Percentiles rank a stretch among this genome's conserved stretches.
phyloP scores from a whole-genome alignment of 2,329 filamentous ascomycete species.

The Knufia fluminis region DNA sequence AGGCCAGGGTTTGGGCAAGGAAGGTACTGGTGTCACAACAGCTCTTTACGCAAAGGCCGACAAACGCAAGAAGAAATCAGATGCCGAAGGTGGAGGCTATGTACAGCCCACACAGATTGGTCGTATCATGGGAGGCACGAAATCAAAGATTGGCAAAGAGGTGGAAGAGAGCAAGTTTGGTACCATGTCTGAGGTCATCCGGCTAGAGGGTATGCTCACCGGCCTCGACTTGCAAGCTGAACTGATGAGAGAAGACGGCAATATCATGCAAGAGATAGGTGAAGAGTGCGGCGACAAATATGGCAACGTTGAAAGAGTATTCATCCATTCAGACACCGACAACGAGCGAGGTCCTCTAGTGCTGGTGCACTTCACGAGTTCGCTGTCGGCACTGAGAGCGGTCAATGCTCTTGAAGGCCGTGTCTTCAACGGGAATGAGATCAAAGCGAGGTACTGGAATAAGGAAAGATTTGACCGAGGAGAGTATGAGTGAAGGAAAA shows the following conservation, averaged over 20 bases:
- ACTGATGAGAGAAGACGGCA: slow-evolving; percentile 52
- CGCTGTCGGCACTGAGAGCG: slow-evolving; percentile 74
- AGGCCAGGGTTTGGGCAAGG: slow-evolving; percentile 76
- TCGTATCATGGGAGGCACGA: slow-evolving; percentile 65
- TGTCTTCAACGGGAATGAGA: slow-evolving; percentile 78
- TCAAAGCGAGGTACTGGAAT: slow-evolving; percentile 75
- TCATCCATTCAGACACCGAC: slow-evolving; percentile 40
- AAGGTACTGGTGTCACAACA: slow-evolving; percentile 71
- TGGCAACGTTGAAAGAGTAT: slow-evolving; percentile 70
- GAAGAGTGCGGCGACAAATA: slow-evolving; percentile 88
- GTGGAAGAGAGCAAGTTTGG: slow-evolving; percentile 52
- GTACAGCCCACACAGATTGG: slow-evolving; percentile 59
- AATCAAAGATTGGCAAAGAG: slow-evolving; percentile 43
- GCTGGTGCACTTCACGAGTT: slow-evolving; percentile 86
- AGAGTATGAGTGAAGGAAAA: slow-evolving; percentile 34
- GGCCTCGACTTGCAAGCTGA: slow-evolving; percentile 74
- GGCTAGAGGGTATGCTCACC: slow-evolving; percentile 76
- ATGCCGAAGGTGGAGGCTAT: slow-evolving; percentile 71
- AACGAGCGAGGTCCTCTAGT: slow-evolving; percentile 53
- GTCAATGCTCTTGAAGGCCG: slow-evolving; percentile 83
- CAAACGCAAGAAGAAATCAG: slow-evolving; percentile 69
- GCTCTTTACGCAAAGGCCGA: slow-evolving; percentile 77
- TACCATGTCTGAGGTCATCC: slow-evolving; percentile 70
- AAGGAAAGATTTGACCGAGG: slow-evolving; percentile 70
- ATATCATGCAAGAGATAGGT: slow-evolving; percentile 85